phyloP scores from a whole-genome alignment of 129 eudicot species.

The Flaveria bidentis region DNA sequence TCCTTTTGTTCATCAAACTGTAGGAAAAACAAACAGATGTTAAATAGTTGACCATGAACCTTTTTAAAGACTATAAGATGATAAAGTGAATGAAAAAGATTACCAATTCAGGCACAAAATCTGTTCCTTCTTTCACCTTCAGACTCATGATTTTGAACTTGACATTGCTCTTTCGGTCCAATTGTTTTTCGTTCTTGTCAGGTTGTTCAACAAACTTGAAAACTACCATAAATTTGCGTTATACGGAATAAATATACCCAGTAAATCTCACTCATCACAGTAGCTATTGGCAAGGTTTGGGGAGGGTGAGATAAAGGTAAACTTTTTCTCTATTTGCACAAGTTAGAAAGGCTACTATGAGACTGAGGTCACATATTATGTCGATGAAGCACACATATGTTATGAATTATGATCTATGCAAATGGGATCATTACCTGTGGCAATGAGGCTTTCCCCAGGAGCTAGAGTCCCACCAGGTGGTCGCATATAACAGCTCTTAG shows the following conservation, averaged over 20 bases:
- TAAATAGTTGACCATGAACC: neutral
- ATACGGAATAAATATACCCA: no score
- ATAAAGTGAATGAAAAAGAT: constrained; percentile 21
- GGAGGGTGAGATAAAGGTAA: no score
- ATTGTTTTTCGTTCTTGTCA: constrained; percentile 64
- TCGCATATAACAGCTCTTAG: constrained; percentile 89
- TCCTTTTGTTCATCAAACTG: constrained; percentile 83
- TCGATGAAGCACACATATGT: neutral
- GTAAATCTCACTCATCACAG: no score
- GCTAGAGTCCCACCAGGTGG: constrained; percentile 91
- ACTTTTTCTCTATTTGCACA: no score
- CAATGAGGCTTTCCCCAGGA: constrained; percentile 84
- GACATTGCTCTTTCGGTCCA: constrained; percentile 58
- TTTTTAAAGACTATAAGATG: neutral
- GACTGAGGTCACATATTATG: no score
- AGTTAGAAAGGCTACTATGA: no score
- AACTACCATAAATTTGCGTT: constrained; percentile 43
- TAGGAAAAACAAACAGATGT: neutral
- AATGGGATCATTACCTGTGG: constrained; percentile 57
- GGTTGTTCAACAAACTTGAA: constrained; percentile 91
- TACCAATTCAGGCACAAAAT: constrained; percentile 85
- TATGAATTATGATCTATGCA: neutral
- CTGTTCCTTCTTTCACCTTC: constrained; percentile 77
- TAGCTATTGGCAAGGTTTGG: no score
- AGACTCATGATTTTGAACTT: constrained; percentile 87